Evolutionary conservation across 805 yeast species (phyloP).

Genomic region (Yamadazyma sp.): DNA sequence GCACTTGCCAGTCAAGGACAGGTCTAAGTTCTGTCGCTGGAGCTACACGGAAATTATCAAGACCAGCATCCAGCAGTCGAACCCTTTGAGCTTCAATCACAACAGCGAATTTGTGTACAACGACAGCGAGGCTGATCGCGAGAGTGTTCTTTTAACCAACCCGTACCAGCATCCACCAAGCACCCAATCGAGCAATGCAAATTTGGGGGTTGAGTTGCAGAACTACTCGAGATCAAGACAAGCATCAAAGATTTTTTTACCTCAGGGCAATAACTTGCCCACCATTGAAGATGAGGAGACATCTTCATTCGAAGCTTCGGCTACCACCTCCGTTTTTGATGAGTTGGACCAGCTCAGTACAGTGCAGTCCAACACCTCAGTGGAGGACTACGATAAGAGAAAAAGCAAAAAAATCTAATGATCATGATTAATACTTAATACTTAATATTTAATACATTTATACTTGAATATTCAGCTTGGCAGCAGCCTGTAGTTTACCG

Average conservation of each 20-base stretch:
- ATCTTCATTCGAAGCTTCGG: conserved; percentile 33
- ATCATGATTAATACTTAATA: conserved; percentile 9
- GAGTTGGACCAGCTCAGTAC: conserved; percentile 29
- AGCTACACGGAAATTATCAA: conserved; percentile 47
- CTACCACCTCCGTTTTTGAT: conserved; percentile 41
- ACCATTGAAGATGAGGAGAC: conserved; percentile 20
- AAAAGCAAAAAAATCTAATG: conserved; percentile 7
- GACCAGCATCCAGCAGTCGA: conserved; percentile 25
- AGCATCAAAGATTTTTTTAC: conserved; percentile 21
- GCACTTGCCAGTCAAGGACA: conserved; percentile 60
- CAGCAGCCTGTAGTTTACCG: too few relatives aligned
- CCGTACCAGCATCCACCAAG: conserved; percentile 13
- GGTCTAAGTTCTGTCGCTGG: conserved; percentile 66
- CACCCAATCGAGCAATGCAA: conserved; percentile 8
- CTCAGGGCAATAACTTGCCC: conserved; percentile 13
- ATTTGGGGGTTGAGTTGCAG: conserved; percentile 18
- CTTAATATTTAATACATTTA: conserved; percentile 6
- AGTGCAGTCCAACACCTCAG: conserved; percentile 34
- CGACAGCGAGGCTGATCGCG: conserved; percentile 5
- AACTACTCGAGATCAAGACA: conserved; percentile 33
- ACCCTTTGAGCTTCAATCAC: conserved; percentile 29
- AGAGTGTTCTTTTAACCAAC: conserved; percentile 7
- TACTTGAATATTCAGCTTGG: too few relatives aligned
- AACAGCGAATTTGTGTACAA: conserved; percentile 16
- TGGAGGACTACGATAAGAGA: conserved; percentile 27